A percentile compares a stretch with the other conserved stretches of the same genome.
phyloP scores from a whole-genome alignment of 2,329 filamentous ascomycete species.

The Fusarium musae region DNA sequence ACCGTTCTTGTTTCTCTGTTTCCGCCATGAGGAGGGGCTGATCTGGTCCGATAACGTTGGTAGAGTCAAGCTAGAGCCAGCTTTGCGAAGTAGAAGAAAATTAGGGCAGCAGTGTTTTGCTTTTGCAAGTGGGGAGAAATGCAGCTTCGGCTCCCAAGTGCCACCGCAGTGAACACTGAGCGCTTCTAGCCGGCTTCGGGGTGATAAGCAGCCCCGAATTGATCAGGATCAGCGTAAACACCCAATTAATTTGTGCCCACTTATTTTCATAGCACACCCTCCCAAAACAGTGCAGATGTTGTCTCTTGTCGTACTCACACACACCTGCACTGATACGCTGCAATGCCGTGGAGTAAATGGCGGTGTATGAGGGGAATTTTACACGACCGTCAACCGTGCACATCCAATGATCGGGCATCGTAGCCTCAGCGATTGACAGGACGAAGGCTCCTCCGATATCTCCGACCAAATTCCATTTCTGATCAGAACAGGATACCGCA shows the following conservation, averaged over 20 bases:
- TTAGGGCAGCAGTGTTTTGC: background rate
- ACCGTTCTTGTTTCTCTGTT: background rate
- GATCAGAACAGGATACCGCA: too few relatives aligned
- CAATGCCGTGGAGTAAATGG: background rate
- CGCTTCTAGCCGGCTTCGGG: background rate
- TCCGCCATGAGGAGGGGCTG: background rate
- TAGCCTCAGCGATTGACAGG: too few relatives aligned
- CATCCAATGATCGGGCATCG: too few relatives aligned
- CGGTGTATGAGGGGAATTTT: background rate
- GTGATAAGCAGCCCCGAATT: background rate
- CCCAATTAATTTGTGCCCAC: too few relatives aligned
- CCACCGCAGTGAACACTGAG: background rate
- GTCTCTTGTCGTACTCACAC: background rate
- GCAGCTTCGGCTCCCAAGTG: too few relatives aligned
- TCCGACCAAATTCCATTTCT: rapidly evolving
- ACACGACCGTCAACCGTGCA: background rate
- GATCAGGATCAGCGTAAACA: background rate
- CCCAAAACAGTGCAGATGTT: background rate
- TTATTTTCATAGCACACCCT: background rate
- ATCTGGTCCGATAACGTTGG: too few relatives aligned
- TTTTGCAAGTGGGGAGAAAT: background rate
- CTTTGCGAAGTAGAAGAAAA: background rate
- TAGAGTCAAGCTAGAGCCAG: too few relatives aligned
- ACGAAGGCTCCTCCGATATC: background rate
- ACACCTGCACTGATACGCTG: background rate